Evolutionary conservation across 2,329 filamentous ascomycete genomes (phyloP).

Genomic region (Trichoderma koningiopsis): DNA sequence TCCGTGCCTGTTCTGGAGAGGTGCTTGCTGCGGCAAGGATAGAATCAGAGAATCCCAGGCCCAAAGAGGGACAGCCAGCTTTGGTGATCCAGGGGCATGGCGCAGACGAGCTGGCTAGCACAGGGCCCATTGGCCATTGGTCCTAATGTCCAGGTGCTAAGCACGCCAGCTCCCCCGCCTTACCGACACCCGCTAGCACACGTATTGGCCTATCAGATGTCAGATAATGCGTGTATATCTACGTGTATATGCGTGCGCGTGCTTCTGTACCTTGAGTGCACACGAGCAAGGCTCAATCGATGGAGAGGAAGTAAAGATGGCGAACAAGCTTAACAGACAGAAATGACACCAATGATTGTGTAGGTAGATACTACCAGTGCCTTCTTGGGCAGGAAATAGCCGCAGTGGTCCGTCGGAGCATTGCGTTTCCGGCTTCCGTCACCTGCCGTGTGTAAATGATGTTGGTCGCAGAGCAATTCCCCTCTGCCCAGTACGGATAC

Average conservation of each 20-base stretch:
- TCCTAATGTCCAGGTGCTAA: not conserved
- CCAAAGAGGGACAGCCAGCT: slow-evolving; percentile 8
- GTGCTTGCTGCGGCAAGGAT: not conserved
- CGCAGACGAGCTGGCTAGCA: slow-evolving; percentile 6
- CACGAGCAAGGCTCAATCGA: not conserved
- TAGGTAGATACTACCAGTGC: not conserved
- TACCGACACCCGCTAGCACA: not conserved
- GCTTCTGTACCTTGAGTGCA: not conserved
- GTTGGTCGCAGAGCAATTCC: not conserved
- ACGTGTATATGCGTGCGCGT: not conserved
- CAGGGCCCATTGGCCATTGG: not conserved
- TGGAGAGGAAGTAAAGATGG: not conserved
- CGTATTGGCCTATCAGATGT: not conserved
- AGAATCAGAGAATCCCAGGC: slow-evolving; percentile 2
- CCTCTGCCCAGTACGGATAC: not conserved
- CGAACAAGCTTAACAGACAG: not conserved
- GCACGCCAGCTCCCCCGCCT: slow-evolving; percentile 2
- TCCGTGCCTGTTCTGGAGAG: not conserved
- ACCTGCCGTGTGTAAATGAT: not conserved
- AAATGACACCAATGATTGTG: not conserved
- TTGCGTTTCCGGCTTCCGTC: not conserved
- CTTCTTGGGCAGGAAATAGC: not conserved
- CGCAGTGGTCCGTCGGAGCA: not conserved
- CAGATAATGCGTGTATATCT: not conserved
- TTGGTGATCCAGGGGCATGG: slow-evolving; percentile 19